Evolutionary conservation across 2,329 filamentous ascomycete genomes (phyloP).

Genomic region (Xylariaceae sp.): DNA sequence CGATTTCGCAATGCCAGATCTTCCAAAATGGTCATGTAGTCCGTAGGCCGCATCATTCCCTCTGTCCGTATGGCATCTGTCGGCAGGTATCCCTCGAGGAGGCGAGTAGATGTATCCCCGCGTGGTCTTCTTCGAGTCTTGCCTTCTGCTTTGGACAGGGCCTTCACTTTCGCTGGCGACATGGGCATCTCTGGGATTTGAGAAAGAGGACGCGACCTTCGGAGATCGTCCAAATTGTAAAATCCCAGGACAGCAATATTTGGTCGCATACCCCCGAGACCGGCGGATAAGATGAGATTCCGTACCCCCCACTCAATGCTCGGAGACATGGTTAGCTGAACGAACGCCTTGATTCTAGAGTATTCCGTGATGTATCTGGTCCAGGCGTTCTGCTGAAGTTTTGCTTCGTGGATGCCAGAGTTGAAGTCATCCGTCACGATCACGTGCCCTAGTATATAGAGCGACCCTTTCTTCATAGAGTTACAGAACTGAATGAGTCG

Average conservation of each 20-base stretch:
- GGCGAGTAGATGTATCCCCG: slow-evolving; percentile 47
- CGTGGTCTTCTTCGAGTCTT: slow-evolving; percentile 31
- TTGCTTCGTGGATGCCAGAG: slow-evolving; percentile 70
- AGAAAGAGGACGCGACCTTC: slow-evolving; percentile 48
- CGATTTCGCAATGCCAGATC: slow-evolving; percentile 70
- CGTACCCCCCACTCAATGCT: slow-evolving; percentile 77
- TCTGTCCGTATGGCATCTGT: slow-evolving; percentile 64
- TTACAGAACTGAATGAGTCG: slow-evolving; percentile 88
- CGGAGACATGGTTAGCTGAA: slow-evolving; percentile 78
- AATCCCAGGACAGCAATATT: slow-evolving; percentile 80
- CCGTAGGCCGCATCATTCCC: slow-evolving; percentile 59
- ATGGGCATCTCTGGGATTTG: slow-evolving; percentile 45
- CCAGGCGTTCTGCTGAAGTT: slow-evolving; percentile 74
- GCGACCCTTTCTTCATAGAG: slow-evolving; percentile 76
- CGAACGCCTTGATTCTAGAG: slow-evolving; percentile 80
- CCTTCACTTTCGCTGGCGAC: slow-evolving; percentile 27
- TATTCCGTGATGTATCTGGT: slow-evolving; percentile 76
- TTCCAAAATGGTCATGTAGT: slow-evolving; percentile 76
- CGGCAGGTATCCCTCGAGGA: slow-evolving; percentile 53
- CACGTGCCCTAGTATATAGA: slow-evolving; percentile 82
- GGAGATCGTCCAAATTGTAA: slow-evolving; percentile 72
- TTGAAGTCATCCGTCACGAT: slow-evolving; percentile 80
- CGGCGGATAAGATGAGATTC: slow-evolving; percentile 74
- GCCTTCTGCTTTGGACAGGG: slow-evolving; percentile 22
- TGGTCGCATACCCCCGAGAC: slow-evolving; percentile 79